Conservation (phyloP, 441 rosid species). For the Rhodomyrtus psidioides region DNA sequence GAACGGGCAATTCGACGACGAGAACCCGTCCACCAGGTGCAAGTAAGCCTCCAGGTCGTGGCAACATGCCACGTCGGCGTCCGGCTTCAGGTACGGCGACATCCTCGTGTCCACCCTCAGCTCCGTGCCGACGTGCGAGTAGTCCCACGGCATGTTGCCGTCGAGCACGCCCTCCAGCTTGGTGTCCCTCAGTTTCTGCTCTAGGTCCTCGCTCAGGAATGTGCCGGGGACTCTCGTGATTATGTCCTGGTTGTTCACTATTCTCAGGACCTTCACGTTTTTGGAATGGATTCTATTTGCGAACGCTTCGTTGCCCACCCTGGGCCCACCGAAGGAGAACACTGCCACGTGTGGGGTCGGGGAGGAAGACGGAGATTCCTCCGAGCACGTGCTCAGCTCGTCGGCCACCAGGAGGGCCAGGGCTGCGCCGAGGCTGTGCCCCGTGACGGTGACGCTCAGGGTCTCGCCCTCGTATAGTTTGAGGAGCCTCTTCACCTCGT, state of each 20-base stretch:
- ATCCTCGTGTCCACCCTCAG: constrained; percentile 66
- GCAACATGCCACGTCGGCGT: constrained; percentile 68
- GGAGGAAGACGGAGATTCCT: background rate
- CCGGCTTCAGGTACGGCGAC: constrained; percentile 65
- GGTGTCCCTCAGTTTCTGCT: constrained; percentile 3
- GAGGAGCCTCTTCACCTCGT: constrained; percentile 6
- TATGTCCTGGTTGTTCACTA: constrained; percentile 56
- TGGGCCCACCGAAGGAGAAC: constrained; percentile 66
- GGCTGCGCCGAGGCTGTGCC: constrained; percentile 21
- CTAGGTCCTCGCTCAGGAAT: constrained; percentile 14
- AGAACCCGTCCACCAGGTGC: constrained; percentile 88
- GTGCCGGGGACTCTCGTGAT: constrained; percentile 53
- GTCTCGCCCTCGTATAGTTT: constrained; percentile 4
- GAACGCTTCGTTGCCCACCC: constrained; percentile 50
- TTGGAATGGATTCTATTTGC: constrained; percentile 31
- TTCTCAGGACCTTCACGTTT: constrained; percentile 48
- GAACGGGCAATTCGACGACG: constrained; percentile 72
- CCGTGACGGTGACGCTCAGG: constrained; percentile 20
- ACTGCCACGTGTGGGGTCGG: constrained; percentile 37
- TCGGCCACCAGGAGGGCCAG: constrained; percentile 34
- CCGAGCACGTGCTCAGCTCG: constrained; percentile 28
- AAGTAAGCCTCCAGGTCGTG: constrained; percentile 66
- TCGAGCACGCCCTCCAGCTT: constrained; percentile 6
- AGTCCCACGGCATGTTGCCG: constrained; percentile 41
- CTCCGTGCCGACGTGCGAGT: constrained; percentile 64